Evolutionary conservation across 73 alveolate genomes (phyloP).

Genomic region (Tetrahymena thermophila): DNA sequence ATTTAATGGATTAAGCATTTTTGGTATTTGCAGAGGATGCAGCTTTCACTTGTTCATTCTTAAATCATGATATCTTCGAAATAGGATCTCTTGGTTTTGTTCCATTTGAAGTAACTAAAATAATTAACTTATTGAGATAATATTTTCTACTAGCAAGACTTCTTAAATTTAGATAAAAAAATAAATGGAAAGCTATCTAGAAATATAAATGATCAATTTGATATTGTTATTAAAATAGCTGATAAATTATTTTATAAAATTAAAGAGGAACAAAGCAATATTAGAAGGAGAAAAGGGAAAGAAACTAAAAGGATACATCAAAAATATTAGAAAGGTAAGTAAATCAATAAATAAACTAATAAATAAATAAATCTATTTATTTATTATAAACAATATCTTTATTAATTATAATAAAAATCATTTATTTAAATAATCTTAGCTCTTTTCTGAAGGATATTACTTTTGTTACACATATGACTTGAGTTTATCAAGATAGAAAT

Average conservation of each 20-base stretch:
- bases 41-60: slow-evolving; percentile 4
- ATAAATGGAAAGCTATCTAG: no score
- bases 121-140: not conserved
- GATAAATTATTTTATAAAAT: no score
- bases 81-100: slow-evolving; percentile 5
- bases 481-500: slow-evolving; percentile 42
- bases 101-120: not conserved
- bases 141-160: not conserved
- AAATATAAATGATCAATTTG: no score
- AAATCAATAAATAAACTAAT: not conserved
- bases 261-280: not conserved
- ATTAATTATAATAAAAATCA: not conserved
- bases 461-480: slow-evolving; percentile 86
- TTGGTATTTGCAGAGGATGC: slow-evolving; percentile 25
- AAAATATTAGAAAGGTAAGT: not conserved
- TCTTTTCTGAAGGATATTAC: slow-evolving; percentile 53
- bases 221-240: no score
- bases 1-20: slow-evolving; percentile 28
- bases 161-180: not conserved
- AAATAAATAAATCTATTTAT: not conserved
- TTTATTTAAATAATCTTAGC: not conserved
- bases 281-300: not conserved
- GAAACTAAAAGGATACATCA: not conserved
- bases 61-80: slow-evolving; percentile 27
- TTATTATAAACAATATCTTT: no score